A percentile compares a stretch with the other conserved stretches of the same genome.
These are phyloP conservation scores for Phytophthora sojae DNA, from an alignment of 352 stramenopile species.

Conservation along the genomic window DNA sequence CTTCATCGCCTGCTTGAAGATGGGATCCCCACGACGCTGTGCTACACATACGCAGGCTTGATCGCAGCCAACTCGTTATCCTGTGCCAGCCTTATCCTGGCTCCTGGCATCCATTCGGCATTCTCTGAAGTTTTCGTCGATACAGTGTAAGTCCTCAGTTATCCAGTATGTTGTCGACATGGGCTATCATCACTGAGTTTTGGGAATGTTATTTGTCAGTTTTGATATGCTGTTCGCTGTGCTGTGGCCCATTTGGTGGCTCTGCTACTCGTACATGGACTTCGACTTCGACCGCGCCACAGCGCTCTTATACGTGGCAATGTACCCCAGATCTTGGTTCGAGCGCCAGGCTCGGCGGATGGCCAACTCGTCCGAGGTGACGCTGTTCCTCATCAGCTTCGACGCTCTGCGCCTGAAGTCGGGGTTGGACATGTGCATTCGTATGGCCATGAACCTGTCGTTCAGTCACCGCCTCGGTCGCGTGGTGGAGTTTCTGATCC, in stretches of 20 bases:
- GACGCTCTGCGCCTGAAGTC: constrained; percentile 31
- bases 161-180: too few relatives aligned
- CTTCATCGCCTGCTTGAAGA: constrained; percentile 28
- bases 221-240: constrained; percentile 34
- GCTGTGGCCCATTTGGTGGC: constrained; percentile 22
- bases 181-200: too few relatives aligned
- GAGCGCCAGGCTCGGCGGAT: constrained; percentile 18
- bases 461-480: constrained; percentile 23
- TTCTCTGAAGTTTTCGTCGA: constrained; percentile 30
- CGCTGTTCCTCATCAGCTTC: constrained; percentile 31
- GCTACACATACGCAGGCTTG: constrained; percentile 20
- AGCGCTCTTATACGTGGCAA: constrained; percentile 15
- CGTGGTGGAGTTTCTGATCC: constrained; percentile 22
- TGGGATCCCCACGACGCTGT: constrained; percentile 12
- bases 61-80: constrained; percentile 19
- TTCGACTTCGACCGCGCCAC: constrained; percentile 25
- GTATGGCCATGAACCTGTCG: constrained; percentile 26
- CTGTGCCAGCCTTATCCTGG: constrained; percentile 21
- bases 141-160: constrained; percentile 16
- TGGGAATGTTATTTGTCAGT: not conserved
- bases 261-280: constrained; percentile 18
- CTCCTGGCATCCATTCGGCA: constrained; percentile 9
- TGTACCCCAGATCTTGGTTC: constrained; percentile 10
- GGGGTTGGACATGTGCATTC: constrained; percentile 13
- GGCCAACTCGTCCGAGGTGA: constrained; percentile 20